Conservation (phyloP, 2,329 filamentous ascomycete species). For the Penicillium sclerotiorum region DNA sequence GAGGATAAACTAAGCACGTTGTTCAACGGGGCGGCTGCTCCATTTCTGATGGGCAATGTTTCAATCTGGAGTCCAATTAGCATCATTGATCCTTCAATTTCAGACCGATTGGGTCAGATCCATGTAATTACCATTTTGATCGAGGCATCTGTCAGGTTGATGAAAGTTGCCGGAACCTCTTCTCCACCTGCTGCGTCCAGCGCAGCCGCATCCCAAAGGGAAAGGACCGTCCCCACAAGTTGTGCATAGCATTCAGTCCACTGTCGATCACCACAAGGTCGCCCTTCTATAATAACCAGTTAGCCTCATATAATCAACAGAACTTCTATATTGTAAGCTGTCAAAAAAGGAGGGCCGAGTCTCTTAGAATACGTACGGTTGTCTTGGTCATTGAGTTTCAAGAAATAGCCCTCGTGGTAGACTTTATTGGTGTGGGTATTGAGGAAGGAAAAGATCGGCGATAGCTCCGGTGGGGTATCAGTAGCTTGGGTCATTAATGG, state of each 20-base stretch:
- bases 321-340: no score
- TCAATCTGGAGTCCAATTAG: constrained; percentile 66
- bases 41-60: constrained; percentile 80
- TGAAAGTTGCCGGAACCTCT: constrained; percentile 86
- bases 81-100: neutral
- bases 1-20: constrained; percentile 97
- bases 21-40: constrained; percentile 77
- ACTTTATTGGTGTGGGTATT: constrained; percentile 96
- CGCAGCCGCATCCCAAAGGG: constrained; percentile 92
- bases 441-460: constrained; percentile 89
- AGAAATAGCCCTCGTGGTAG: constrained; percentile 96
- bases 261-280: constrained; percentile 78
- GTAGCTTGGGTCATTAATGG: constrained; percentile 81
- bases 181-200: constrained; percentile 84
- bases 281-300: constrained; percentile 66
- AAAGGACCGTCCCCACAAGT: constrained; percentile 90
- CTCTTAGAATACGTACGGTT: constrained; percentile 62
- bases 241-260: constrained; percentile 99
- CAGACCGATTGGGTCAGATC: neutral
- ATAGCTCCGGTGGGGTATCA: constrained; percentile 88
- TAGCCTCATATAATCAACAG: no score
- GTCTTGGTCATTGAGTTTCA: constrained; percentile 95
- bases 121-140: constrained; percentile 94
- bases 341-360: no score
- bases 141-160: constrained; percentile 95